A percentile compares a stretch with the other conserved stretches of the same genome.
phyloP scores from a whole-genome alignment of 192 early-diverging fungal species.

The Phycomyces blakesleeanus region DNA sequence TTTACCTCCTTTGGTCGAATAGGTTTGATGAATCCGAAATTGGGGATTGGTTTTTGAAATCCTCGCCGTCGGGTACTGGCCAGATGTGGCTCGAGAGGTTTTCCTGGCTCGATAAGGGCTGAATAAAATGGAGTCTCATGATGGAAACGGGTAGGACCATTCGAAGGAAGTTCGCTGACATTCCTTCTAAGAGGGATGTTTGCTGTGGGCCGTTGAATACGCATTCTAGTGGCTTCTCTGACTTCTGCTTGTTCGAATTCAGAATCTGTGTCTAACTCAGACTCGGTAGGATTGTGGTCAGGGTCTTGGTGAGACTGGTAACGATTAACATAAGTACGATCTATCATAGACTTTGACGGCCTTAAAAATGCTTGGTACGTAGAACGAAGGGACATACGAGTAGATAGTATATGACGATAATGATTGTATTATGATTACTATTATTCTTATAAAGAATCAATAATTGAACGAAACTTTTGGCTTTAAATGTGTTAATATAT shows the following conservation, averaged over 20 bases:
- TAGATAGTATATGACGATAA: too few species aligned
- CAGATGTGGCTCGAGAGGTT: background rate
- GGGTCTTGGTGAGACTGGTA: background rate
- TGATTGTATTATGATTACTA: too few species aligned
- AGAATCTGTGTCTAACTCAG: conserved; percentile 4
- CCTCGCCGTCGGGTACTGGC: background rate
- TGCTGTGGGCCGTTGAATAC: background rate
- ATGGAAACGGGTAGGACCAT: background rate
- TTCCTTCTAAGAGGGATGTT: background rate
- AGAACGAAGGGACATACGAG: too few species aligned
- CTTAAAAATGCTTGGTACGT: too few species aligned
- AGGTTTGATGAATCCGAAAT: background rate
- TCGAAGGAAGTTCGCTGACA: background rate
- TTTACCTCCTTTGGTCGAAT: too few species aligned
- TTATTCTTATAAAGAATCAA: too few species aligned
- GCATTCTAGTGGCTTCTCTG: conserved; percentile 15
- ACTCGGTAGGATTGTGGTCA: background rate
- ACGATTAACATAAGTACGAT: too few species aligned
- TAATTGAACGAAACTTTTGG: too few species aligned
- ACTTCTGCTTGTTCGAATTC: conserved; percentile 12
- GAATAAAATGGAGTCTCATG: conserved; percentile 10
- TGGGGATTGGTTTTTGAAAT: background rate
- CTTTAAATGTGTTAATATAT: too few species aligned
- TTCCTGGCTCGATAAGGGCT: conserved; percentile 5
- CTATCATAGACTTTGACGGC: too few species aligned